phyloP scores from a whole-genome alignment of 768 basidiomycete species.

The Neoboletus brunneissimus region DNA sequence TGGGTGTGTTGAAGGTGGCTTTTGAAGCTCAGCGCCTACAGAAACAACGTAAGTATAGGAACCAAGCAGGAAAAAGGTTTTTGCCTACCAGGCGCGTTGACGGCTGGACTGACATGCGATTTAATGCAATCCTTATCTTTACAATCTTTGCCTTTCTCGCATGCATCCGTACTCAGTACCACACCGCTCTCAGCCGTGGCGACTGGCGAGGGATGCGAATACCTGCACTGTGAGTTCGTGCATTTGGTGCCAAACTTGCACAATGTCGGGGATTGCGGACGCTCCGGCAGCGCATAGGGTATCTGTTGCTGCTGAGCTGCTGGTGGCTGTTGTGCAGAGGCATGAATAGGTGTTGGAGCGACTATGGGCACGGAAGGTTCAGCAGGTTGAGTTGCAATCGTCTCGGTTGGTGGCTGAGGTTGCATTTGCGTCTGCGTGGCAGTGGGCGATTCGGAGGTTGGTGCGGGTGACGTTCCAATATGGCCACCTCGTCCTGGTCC shows the following conservation, averaged over 20 bases:
- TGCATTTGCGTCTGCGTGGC: conserved; percentile 22
- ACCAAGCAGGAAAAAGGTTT: neutral
- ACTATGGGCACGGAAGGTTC: conserved; percentile 18
- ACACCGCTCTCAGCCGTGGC: conserved; percentile 94
- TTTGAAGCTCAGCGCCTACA: conserved; percentile 31
- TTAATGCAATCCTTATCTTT: conserved; percentile 93
- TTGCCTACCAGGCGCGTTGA: conserved; percentile 54
- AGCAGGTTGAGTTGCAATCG: neutral
- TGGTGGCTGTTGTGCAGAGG: conserved; percentile 19
- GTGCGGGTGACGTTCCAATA: conserved; percentile 23
- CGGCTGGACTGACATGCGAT: conserved; percentile 87
- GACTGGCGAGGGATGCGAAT: conserved; percentile 95
- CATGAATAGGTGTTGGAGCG: conserved; percentile 27
- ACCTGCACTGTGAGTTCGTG: conserved; percentile 84
- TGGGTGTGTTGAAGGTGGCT: conserved; percentile 39
- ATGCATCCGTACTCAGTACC: conserved; percentile 91
- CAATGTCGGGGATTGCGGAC: conserved; percentile 83
- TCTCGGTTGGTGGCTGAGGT: conserved; percentile 18
- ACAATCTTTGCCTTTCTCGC: conserved; percentile 85
- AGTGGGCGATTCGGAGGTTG: conserved; percentile 18
- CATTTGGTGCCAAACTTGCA: conserved; percentile 95
- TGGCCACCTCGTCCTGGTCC: conserved; percentile 44
- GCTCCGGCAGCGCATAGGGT: conserved; percentile 62
- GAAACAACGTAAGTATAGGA: conserved; percentile 12
- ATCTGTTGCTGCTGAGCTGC: conserved; percentile 32